These are phyloP conservation scores for Parachaetomium inaequale DNA, from an alignment of 495 filamentous ascomycete species.

Conservation along the genomic window DNA sequence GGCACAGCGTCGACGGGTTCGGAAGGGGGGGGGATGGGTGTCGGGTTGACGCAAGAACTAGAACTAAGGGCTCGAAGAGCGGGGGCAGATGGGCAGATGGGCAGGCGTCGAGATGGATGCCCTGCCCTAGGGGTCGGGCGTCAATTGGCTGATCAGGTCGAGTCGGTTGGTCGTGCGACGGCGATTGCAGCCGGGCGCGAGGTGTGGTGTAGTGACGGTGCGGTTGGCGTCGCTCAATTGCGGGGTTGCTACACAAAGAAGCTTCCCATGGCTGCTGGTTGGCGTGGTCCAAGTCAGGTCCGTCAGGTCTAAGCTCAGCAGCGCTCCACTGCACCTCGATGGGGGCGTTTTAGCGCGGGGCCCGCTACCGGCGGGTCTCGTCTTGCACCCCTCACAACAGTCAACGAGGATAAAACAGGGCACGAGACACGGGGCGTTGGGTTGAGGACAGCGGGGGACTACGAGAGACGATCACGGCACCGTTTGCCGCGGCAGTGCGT, in stretches of 20 bases:
- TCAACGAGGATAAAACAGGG: neutral
- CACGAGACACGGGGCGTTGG: neutral
- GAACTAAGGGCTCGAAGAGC: slow-evolving; percentile 1
- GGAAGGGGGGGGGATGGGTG: slow-evolving; percentile 2
- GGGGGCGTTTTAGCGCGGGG: slow-evolving; percentile 2
- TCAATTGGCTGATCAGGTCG: slow-evolving; percentile 24
- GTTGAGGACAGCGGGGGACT: neutral
- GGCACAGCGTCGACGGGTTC: neutral
- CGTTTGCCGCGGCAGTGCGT: neutral
- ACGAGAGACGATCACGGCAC: slow-evolving; percentile 1
- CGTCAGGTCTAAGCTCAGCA: slow-evolving; percentile 13
- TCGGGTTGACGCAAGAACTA: neutral
- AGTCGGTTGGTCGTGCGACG: slow-evolving; percentile 19
- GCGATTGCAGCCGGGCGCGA: neutral
- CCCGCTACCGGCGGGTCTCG: slow-evolving; percentile 1
- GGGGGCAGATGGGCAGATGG: neutral
- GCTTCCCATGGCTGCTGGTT: slow-evolving; percentile 14
- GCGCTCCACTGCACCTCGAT: neutral
- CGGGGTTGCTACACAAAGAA: slow-evolving; percentile 36
- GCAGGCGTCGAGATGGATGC: slow-evolving; percentile 14
- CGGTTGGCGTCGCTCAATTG: slow-evolving; percentile 31
- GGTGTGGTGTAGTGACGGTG: slow-evolving; percentile 21
- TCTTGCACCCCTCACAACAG: neutral
- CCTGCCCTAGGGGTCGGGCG: slow-evolving; percentile 17
- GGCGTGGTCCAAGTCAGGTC: slow-evolving; percentile 15